Evolutionary conservation across 2,329 filamentous ascomycete genomes (phyloP).

Genomic region (Clathrospora elynae): DNA sequence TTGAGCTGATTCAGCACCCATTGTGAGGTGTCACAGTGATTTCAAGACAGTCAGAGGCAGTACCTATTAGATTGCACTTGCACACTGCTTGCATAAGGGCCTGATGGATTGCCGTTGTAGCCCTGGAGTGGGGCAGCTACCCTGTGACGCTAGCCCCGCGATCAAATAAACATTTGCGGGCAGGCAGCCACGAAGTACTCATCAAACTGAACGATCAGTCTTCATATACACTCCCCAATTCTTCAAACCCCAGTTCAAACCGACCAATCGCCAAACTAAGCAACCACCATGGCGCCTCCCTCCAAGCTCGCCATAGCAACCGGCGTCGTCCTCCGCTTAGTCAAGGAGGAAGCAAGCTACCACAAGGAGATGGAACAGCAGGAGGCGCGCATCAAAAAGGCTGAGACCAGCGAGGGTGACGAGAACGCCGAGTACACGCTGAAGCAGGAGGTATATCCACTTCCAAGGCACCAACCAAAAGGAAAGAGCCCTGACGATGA

Average conservation of each 20-base stretch:
- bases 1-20: too few relatives aligned
- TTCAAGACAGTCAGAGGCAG: too few relatives aligned
- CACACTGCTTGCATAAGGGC: too few relatives aligned
- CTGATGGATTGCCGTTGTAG: too few relatives aligned
- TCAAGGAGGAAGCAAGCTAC: slow-evolving; percentile 92
- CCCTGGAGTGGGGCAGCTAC: neutral
- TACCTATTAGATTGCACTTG: too few relatives aligned
- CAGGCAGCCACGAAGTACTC: slow-evolving; percentile 19
- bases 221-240: neutral
- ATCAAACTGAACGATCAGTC: neutral
- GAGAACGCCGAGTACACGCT: slow-evolving; percentile 78
- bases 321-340: slow-evolving; percentile 76
- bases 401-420: slow-evolving; percentile 66
- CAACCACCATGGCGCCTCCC: slow-evolving; percentile 70
- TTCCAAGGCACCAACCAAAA: neutral
- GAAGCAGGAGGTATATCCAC: slow-evolving; percentile 75
- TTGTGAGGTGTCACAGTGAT: too few relatives aligned
- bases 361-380: slow-evolving; percentile 82
- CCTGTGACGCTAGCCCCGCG: slow-evolving; percentile 17
- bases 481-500: slow-evolving; percentile 11
- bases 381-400: slow-evolving; percentile 69
- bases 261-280: too few relatives aligned
- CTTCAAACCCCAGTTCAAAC: neutral
- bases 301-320: slow-evolving; percentile 79
- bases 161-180: slow-evolving; percentile 19